Evolutionary conservation across 345 rosid species (phyloP), one percentile per base, ranked within the genome.

Genomic region (Populus davidiana): DNA sequence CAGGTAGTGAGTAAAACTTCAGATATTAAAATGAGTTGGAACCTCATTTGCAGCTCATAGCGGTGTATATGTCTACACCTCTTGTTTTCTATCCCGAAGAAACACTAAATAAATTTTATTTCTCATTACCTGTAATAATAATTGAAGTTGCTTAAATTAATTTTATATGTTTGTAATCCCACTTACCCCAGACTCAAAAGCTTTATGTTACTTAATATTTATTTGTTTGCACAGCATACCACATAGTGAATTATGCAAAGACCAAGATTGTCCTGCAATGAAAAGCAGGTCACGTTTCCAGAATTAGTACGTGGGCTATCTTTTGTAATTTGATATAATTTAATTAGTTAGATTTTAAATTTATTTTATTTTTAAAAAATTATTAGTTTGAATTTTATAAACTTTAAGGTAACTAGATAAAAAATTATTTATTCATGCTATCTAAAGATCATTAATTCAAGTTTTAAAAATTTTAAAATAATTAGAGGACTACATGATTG

Each of bases 1-100:
- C 61, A 44, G 84, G 67, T 73, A 80, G 64, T 47, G 76, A 64
- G 39, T 43, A 59, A 49, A 65, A 52, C 0, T 52, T 20, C 20
- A 2, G 59, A 52, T 52, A 52, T 52, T 52, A 20, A 52, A 52
- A 52, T 52, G 31, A 75, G 63, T 77, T 17, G 49, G 25, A 77
- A 50, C 6, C 44, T n/a, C 63, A 54, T 36, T 78, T 88, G 86
- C 91, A 95, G 99, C 98, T 93, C 83, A 95, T 95, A 73, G 99
- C 93, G 99, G 99, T 93, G 85, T 27, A 27, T 27, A 1, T 17
- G 67, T 78, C 29, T 38, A 64, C 54, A 25, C 31, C 31, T 39
- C n/a, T 18, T 33, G 77, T 65, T 83, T 44, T 36, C 27, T 54
- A 10, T 44, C 47, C 25, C 33, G 3, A 64, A 29, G 9, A 54